A percentile compares a stretch with the other conserved stretches of the same genome.
phyloP scores from a whole-genome alignment of 2,329 filamentous ascomycete genomes.

The Xylariaceae sp. region DNA sequence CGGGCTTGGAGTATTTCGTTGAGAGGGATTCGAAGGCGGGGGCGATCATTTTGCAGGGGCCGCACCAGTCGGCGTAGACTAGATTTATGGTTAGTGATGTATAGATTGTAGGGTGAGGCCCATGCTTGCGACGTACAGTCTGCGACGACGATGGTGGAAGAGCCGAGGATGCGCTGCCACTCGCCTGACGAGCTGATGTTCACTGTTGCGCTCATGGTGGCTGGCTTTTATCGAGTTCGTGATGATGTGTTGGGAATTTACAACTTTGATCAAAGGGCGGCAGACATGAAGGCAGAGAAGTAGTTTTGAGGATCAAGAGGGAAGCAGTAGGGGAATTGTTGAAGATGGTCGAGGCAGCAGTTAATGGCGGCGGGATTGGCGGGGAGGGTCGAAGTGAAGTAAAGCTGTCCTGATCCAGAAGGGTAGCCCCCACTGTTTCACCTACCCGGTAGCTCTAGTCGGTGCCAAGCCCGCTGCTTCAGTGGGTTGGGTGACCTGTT shows the following conservation, averaged over 20 bases:
- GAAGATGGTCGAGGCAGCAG: slow-evolving; percentile 11
- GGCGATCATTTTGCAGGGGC: slow-evolving; percentile 88
- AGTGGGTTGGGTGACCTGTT: too few species aligned
- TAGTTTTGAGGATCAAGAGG: too few species aligned
- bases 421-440: neutral
- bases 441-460: too few species aligned
- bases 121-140: slow-evolving; percentile 67
- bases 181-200: slow-evolving; percentile 65
- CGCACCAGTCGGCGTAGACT: slow-evolving; percentile 97
- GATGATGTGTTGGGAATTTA: too few species aligned
- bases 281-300: too few species aligned
- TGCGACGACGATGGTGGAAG: slow-evolving; percentile 77
- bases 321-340: neutral
- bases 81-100: slow-evolving; percentile 26
- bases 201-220: slow-evolving; percentile 44
- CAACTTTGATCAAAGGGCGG: too few species aligned
- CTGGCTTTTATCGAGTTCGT: neutral
- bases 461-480: too few species aligned
- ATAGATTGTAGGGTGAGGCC: neutral
- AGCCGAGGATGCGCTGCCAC: slow-evolving; percentile 69
- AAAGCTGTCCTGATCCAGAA: slow-evolving; percentile 27
- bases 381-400: neutral
- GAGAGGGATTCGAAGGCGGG: slow-evolving; percentile 85
- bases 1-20: slow-evolving; percentile 73
- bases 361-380: too few species aligned